Conservation (phyloP, 176 grass and related monocot genomes). For the Lolium rigidum region DNA sequence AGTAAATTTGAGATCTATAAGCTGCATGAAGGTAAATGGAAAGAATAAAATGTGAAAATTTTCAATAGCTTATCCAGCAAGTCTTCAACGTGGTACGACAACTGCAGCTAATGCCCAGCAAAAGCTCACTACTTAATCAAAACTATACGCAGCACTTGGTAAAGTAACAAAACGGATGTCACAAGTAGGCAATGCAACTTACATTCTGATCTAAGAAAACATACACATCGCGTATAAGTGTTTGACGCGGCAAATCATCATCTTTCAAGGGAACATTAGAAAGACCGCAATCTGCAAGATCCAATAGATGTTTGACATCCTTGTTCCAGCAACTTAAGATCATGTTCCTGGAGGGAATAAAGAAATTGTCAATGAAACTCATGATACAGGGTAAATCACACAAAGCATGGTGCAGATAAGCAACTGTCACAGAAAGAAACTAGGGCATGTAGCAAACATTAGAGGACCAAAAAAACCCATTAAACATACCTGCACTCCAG, state of each 20-base stretch:
- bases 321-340: slow-evolving; percentile 88
- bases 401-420: slow-evolving; percentile 2
- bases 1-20: slow-evolving; percentile 34
- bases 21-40: slow-evolving; percentile 29
- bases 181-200: slow-evolving; percentile 48
- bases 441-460: slow-evolving; percentile 29
- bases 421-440: slow-evolving; percentile 32
- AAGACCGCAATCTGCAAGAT: slow-evolving; percentile 76
- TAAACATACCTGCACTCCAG: slow-evolving; percentile 82
- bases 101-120: slow-evolving; percentile 25
- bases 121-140: slow-evolving; percentile 25
- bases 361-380: slow-evolving; percentile 43
- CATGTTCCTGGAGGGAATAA: slow-evolving; percentile 78
- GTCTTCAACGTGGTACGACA: slow-evolving; percentile 11
- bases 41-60: slow-evolving; percentile 15
- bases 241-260: slow-evolving; percentile 58
- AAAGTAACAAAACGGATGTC: slow-evolving; percentile 30
- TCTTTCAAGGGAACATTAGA: slow-evolving; percentile 64
- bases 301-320: slow-evolving; percentile 82
- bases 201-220: slow-evolving; percentile 92
- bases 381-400: slow-evolving; percentile 32
- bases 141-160: slow-evolving; percentile 21
- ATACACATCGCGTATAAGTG: slow-evolving; percentile 83
- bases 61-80: slow-evolving; percentile 33
- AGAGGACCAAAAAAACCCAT: background rate